Percentiles rank a stretch among this genome's conserved stretches.
phyloP scores from a whole-genome alignment of 805 yeast species.

The Starmerella bombi region DNA sequence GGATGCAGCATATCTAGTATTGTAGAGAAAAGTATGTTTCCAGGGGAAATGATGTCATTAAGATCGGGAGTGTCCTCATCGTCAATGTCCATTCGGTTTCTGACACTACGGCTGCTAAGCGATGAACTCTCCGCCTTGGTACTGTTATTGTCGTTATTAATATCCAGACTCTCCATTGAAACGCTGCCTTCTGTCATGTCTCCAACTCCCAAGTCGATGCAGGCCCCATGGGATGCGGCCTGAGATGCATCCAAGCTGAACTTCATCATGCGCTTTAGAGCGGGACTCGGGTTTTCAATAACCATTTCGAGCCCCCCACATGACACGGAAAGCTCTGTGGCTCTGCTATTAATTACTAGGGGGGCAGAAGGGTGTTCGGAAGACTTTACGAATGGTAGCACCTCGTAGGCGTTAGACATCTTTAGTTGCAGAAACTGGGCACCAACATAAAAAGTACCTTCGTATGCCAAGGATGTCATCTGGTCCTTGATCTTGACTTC shows the following conservation, averaged over 20 bases:
- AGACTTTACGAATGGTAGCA: not conserved
- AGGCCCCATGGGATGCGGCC: not conserved
- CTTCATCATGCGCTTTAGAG: constrained; percentile 1
- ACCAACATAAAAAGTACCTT: not conserved
- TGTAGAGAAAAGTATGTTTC: constrained; percentile 7
- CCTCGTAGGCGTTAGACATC: not conserved
- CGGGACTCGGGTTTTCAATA: not conserved
- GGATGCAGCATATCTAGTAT: constrained; percentile 2
- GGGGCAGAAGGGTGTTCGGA: not conserved
- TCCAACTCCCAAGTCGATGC: not conserved
- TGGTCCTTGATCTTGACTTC: not conserved
- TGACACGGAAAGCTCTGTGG: not conserved
- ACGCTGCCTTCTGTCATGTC: not conserved
- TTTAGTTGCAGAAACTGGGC: constrained; percentile 4
- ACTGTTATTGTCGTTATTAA: not conserved
- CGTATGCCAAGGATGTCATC: not conserved
- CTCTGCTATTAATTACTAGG: not conserved
- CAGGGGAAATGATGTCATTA: constrained; percentile 1
- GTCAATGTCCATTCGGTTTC: not conserved
- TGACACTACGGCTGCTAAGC: not conserved
- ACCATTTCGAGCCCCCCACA: not conserved
- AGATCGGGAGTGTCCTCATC: not conserved
- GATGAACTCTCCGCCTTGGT: not conserved
- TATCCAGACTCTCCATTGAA: not conserved
- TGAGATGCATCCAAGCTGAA: constrained; percentile 2